phyloP scores from a whole-genome alignment of 148 eudicot genomes.

The Vaccinium vitisidaea region DNA sequence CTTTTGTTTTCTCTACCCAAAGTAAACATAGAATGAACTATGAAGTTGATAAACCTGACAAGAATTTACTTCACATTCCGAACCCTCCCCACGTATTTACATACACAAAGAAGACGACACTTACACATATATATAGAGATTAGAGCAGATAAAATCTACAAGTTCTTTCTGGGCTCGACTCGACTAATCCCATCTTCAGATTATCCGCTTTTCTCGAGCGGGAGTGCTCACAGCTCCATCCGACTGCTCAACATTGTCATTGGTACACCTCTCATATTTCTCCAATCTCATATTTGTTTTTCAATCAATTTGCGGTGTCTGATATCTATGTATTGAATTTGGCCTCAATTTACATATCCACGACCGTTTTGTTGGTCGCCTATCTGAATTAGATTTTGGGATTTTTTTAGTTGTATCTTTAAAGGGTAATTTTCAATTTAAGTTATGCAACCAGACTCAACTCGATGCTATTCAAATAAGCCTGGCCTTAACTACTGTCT shows the following conservation, averaged over 20 bases:
- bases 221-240: not conserved
- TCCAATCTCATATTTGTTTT: not conserved
- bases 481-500: too few species aligned
- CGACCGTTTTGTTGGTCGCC: too few species aligned
- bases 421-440: too few species aligned
- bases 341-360: too few species aligned
- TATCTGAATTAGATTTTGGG: too few species aligned
- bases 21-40: too few species aligned
- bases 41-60: too few species aligned
- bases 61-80: not conserved
- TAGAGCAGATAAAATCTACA: not conserved
- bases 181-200: not conserved
- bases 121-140: not conserved
- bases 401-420: too few species aligned
- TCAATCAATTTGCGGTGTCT: not conserved
- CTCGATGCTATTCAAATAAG: too few species aligned
- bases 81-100: not conserved
- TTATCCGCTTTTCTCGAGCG: not conserved
- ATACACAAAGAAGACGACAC: not conserved
- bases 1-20: too few species aligned
- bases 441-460: too few species aligned
- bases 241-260: not conserved
- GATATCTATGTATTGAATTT: not conserved
- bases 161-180: not conserved
- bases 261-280: not conserved